A percentile compares a stretch with the other conserved stretches of the same genome.
Evolutionary conservation across 768 basidiomycete genomes (phyloP).

Genomic region (Suillus placidus): DNA sequence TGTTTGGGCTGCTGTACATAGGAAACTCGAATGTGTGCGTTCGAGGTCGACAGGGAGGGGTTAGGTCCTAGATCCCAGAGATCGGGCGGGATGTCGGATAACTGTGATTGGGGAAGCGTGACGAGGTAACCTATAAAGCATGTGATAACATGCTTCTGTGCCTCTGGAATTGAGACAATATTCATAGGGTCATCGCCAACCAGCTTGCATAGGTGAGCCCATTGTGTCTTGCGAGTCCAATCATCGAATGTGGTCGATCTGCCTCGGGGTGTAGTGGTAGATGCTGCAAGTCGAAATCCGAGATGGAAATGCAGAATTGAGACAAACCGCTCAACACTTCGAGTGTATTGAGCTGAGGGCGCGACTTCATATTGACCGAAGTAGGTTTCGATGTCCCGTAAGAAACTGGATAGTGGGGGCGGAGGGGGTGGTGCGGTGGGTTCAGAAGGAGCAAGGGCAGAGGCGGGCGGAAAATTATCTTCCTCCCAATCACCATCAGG

Average conservation of each 20-base stretch:
- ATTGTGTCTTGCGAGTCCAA: neutral
- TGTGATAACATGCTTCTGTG: neutral
- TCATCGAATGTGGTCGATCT: neutral
- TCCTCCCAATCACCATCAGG: constrained; percentile 1
- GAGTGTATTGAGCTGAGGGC: neutral
- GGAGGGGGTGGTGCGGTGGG: neutral
- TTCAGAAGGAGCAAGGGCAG: neutral
- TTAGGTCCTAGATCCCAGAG: constrained; percentile 2
- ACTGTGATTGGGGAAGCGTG: neutral
- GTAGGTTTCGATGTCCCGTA: neutral
- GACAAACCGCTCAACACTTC: neutral
- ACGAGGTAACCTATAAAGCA: neutral
- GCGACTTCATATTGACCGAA: neutral
- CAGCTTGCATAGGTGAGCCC: neutral
- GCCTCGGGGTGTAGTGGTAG: neutral
- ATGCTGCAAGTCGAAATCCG: neutral
- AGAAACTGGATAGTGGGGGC: neutral
- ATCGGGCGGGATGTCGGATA: neutral
- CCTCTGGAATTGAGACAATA: neutral
- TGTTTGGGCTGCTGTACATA: neutral
- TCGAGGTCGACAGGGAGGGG: neutral
- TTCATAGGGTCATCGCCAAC: neutral
- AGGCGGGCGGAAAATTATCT: neutral
- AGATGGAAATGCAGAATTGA: neutral
- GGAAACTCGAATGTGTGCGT: neutral